A percentile compares a stretch with the other conserved stretches of the same genome.
These are phyloP conservation scores for Yarrowia porcina DNA, from an alignment of 805 yeast genomes.

Conservation along the genomic window DNA sequence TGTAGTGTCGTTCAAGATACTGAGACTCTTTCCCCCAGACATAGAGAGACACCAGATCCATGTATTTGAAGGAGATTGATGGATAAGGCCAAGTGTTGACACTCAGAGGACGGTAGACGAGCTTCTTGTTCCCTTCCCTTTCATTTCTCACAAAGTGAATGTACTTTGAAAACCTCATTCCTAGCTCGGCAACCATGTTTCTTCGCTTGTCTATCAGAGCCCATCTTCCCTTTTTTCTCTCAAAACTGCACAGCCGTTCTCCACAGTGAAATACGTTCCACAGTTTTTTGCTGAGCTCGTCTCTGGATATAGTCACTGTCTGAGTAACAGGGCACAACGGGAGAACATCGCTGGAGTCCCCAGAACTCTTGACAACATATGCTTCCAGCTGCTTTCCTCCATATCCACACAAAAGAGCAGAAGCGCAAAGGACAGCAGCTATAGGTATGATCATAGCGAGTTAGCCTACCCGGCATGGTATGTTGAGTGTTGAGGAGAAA, in stretches of 20 bases:
- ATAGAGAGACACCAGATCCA: constrained; percentile 4
- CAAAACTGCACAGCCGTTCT: not conserved
- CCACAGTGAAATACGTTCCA: constrained; percentile 1
- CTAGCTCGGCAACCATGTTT: not conserved
- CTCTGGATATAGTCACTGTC: not conserved
- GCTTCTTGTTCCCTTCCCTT: not conserved
- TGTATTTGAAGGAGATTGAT: not conserved
- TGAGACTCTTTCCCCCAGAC: constrained; percentile 8
- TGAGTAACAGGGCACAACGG: constrained; percentile 11
- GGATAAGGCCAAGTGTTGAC: not conserved
- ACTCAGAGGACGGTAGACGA: not conserved
- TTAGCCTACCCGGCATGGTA: not conserved
- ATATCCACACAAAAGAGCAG: constrained; percentile 13
- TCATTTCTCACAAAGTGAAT: constrained; percentile 13
- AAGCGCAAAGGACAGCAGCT: constrained; percentile 8
- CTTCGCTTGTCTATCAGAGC: not conserved
- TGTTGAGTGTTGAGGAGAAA: too few relatives aligned
- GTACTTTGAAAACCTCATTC: not conserved
- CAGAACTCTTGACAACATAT: constrained; percentile 12
- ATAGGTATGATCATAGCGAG: constrained; percentile 4
- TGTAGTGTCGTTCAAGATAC: constrained; percentile 1
- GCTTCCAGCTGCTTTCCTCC: constrained; percentile 17
- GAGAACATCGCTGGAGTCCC: constrained; percentile 22
- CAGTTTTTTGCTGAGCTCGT: not conserved
- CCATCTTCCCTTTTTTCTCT: not conserved